A percentile compares a stretch with the other conserved stretches of the same genome.
Evolutionary conservation across 2,329 filamentous ascomycete species (phyloP).

Genomic region (Rachicladosporium sp.): DNA sequence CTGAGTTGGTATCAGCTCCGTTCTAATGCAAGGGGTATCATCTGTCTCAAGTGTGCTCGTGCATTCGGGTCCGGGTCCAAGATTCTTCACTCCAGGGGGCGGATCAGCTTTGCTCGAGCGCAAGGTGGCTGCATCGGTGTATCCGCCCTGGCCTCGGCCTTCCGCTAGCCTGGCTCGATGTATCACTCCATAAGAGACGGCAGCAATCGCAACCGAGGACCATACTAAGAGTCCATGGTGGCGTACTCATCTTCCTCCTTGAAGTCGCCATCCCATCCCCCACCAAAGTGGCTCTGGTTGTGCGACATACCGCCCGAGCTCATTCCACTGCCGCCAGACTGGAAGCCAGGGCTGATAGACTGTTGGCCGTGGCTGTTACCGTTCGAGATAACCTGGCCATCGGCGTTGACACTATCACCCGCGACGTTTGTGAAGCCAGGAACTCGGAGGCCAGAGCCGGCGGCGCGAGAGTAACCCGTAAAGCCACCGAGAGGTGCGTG

Average conservation of each 20-base stretch:
- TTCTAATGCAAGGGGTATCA: too few relatives aligned
- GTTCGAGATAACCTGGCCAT: conserved; percentile 35
- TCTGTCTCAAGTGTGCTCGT: too few relatives aligned
- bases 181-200: too few relatives aligned
- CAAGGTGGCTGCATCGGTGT: too few relatives aligned
- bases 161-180: too few relatives aligned
- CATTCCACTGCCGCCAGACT: conserved; percentile 57
- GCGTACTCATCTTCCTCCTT: conserved; percentile 92
- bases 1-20: too few relatives aligned
- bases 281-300: conserved; percentile 26
- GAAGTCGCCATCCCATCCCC: conserved; percentile 44
- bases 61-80: too few relatives aligned
- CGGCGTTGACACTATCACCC: conserved; percentile 58
- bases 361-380: conserved; percentile 15
- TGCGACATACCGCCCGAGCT: conserved; percentile 36
- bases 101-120: too few relatives aligned
- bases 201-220: too few relatives aligned
- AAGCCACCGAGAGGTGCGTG: conserved; percentile 64
- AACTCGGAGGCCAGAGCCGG: conserved; percentile 76
- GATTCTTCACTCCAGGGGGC: too few relatives aligned
- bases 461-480: conserved; percentile 58
- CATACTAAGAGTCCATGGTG: conserved; percentile 53
- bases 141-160: too few relatives aligned
- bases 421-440: conserved; percentile 87
- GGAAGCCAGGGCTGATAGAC: conserved; percentile 38